phyloP scores from a whole-genome alignment of 2,329 filamentous ascomycete species.

The Stachybotrys elegans region DNA sequence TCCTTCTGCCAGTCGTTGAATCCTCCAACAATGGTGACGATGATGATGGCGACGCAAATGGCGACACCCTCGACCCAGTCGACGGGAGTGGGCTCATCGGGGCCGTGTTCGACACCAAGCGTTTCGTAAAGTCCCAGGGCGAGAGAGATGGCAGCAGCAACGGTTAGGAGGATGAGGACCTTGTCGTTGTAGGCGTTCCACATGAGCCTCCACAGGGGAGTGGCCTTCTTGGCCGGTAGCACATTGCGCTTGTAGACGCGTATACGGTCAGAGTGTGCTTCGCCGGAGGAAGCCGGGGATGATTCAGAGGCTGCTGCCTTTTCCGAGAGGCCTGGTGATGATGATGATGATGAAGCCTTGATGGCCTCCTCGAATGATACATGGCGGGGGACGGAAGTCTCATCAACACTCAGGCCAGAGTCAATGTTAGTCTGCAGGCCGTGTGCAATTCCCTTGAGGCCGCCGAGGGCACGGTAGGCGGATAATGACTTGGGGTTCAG shows the following conservation, averaged over 20 bases:
- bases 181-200: conserved; percentile 73
- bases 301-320: background rate
- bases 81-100: conserved; percentile 50
- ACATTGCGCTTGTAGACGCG: conserved; percentile 55
- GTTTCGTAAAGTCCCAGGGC: conserved; percentile 68
- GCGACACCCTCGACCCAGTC: conserved; percentile 67
- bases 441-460: conserved; percentile 66
- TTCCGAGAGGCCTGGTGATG: background rate
- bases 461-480: conserved; percentile 73
- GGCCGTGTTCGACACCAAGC: conserved; percentile 42
- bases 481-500: conserved; percentile 79
- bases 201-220: conserved; percentile 54
- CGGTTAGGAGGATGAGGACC: conserved; percentile 64
- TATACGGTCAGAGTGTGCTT: conserved; percentile 42
- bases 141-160: conserved; percentile 63
- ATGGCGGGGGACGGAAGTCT: conserved; percentile 53
- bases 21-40: conserved; percentile 59
- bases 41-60: conserved; percentile 59
- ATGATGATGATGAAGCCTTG: background rate
- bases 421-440: conserved; percentile 66
- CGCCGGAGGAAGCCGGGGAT: conserved; percentile 1
- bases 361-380: conserved; percentile 65
- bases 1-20: conserved; percentile 66
- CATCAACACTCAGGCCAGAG: conserved; percentile 69
- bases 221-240: conserved; percentile 59